Base-by-base conservation (phyloP, 176 grass and related monocot genomes). In the Triticum timopheevii region DNA sequence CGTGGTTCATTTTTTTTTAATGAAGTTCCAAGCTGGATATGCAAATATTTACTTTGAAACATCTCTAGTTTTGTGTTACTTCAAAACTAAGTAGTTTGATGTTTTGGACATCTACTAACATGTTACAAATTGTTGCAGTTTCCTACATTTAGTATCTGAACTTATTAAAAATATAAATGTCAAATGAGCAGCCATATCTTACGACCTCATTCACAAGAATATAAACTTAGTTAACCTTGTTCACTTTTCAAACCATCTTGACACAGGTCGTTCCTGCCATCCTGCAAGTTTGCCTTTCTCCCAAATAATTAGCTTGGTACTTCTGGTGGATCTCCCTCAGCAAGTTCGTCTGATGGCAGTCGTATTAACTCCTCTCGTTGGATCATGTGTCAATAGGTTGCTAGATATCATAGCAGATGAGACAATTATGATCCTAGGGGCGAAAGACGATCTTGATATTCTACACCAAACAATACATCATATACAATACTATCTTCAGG, bases 311-410 rank as follows among this genome's bases (percentile, higher is more conserved):
- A 3, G 0, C n/a, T 9, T 15, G 10, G 24, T 77, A 69, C 16
- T 22, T 33, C 34, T 58, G 16, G 19, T 12, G 4, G 27, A 8
- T 39, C 6, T 62, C 30, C 31, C 11, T 39, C 2, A 13, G 0
- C 30, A 15, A 47, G 9, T 1, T 68, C n/a, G 20, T 73, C 39
- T 8, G 42, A 88, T 87, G 85, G 45, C 69, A 31, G 85, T 65
- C 58, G 3, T 92, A 13, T 7, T 88, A 19, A 11, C 72, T 85
- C 30, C 27, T 42, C 20, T 92, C 13, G 69, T 82, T 17, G 23
- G 58, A 52, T 50, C 13, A 20, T 85, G 38, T 20, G 13, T 44
- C 2, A 39, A 56, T 2, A 82, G 65, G 44, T 4, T 82, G 8
- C 6, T 34, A 33, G 42, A 81, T 4, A 22, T 88, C 19, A 20